These are phyloP conservation scores for Vanderwaltozyma yarrowii DNA, from an alignment of 805 yeast species.

Conservation along the genomic window DNA sequence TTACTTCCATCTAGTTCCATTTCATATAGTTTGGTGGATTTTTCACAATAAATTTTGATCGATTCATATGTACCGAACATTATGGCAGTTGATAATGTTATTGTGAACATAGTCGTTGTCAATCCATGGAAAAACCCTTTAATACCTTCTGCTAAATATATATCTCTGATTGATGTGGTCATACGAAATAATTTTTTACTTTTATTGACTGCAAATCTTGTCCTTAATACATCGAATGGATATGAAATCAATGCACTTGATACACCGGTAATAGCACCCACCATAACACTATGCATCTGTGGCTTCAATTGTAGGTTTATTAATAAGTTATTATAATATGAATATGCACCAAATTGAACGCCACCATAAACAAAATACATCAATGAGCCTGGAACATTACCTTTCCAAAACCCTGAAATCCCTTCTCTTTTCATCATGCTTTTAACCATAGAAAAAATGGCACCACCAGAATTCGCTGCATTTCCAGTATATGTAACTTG, in stretches of 20 bases:
- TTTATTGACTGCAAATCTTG: conserved; percentile 67
- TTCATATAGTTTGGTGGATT: no score
- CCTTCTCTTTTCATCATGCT: conserved; percentile 56
- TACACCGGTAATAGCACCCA: conserved; percentile 74
- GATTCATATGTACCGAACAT: conserved; percentile 62
- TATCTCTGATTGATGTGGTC: conserved; percentile 24
- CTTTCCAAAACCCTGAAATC: conserved; percentile 79
- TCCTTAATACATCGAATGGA: conserved; percentile 84
- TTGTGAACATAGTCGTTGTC: conserved; percentile 43
- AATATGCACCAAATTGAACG: conserved; percentile 67
- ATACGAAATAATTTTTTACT: conserved; percentile 12
- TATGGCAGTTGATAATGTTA: conserved; percentile 62
- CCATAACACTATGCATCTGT: conserved; percentile 33
- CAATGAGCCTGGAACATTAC: conserved; percentile 83
- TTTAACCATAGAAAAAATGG: conserved; percentile 26
- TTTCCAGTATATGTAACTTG: conserved; percentile 9
- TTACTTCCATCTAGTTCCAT: not conserved
- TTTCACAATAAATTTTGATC: conserved; percentile 30
- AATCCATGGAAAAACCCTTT: conserved; percentile 42
- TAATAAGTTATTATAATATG: conserved; percentile 39
- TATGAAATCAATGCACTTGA: conserved; percentile 66
- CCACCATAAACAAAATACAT: conserved; percentile 83
- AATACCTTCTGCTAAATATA: conserved; percentile 34
- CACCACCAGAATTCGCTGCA: not conserved
- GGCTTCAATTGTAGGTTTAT: conserved; percentile 9